Conservation (phyloP, 179 eudicot species). For the Silene noctiflora region DNA sequence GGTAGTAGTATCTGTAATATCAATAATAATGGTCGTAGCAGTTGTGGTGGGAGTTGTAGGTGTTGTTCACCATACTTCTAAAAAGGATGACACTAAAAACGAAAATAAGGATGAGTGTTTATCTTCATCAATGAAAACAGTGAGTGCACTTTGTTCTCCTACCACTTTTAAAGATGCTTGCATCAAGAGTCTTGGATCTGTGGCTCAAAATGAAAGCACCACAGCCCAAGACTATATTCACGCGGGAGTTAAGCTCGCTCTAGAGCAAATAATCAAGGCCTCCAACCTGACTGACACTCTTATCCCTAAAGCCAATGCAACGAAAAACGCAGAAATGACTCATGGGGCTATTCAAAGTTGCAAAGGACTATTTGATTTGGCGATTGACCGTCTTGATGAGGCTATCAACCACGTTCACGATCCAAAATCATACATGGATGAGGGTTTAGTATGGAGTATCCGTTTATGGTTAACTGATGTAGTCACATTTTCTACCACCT, state of each 20-base stretch:
- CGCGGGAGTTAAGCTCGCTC: slow-evolving; percentile 35
- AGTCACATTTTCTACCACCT: slow-evolving; percentile 27
- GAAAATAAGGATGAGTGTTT: slow-evolving; percentile 25
- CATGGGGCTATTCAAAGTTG: slow-evolving; percentile 32
- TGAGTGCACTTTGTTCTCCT: slow-evolving; percentile 35
- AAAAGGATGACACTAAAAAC: slow-evolving; percentile 2
- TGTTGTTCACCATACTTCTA: slow-evolving; percentile 18
- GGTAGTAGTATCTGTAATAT: slow-evolving; percentile 31
- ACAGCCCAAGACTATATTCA: slow-evolving; percentile 34
- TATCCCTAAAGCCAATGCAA: slow-evolving; percentile 22
- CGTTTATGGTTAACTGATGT: slow-evolving; percentile 42
- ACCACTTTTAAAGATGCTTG: slow-evolving; percentile 40
- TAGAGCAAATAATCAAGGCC: slow-evolving; percentile 29
- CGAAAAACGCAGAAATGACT: slow-evolving; percentile 24
- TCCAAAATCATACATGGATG: slow-evolving; percentile 18
- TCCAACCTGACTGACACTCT: slow-evolving; percentile 31
- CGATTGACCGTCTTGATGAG: slow-evolving; percentile 24
- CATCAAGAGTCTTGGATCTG: slow-evolving; percentile 24
- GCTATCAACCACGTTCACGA: slow-evolving; percentile 25
- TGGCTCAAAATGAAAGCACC: slow-evolving; percentile 41
- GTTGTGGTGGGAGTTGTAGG: slow-evolving; percentile 41
- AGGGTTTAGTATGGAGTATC: slow-evolving; percentile 27
- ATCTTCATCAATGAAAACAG: slow-evolving; percentile 34
- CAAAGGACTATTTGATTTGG: slow-evolving; percentile 23
- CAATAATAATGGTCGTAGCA: slow-evolving; percentile 39